These are phyloP conservation scores for Quercus parvula DNA, from an alignment of 306 rosid genomes.

Conservation along the genomic window DNA sequence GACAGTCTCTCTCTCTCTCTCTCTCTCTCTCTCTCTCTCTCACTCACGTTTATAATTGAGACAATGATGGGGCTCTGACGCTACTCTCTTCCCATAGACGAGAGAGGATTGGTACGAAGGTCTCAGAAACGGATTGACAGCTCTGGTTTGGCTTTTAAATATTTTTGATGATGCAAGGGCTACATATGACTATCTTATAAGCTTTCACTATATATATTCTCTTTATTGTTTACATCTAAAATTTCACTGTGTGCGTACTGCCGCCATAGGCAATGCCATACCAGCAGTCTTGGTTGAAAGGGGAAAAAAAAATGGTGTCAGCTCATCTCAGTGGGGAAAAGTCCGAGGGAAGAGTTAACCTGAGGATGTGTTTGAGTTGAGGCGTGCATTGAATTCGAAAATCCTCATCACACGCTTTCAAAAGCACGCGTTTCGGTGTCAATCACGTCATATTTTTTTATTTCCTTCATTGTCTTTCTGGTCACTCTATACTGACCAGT, in stretches of 20 bases:
- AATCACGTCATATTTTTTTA: conserved; percentile 43
- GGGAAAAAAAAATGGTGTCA: too few relatives aligned
- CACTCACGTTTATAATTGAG: conserved; percentile 62
- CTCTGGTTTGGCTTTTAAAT: conserved; percentile 20
- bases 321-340: conserved; percentile 23
- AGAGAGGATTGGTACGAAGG: conserved; percentile 47
- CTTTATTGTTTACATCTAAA: background rate
- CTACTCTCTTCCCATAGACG: conserved; percentile 11
- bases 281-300: too few relatives aligned
- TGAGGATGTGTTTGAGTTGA: background rate
- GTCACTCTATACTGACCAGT: conserved; percentile 13
- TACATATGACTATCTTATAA: background rate
- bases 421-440: conserved; percentile 47
- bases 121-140: conserved; percentile 33
- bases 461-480: background rate
- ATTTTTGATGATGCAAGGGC: background rate
- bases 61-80: conserved; percentile 72
- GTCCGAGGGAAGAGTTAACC: conserved; percentile 38
- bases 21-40: background rate
- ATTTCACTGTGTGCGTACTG: conserved; percentile 4
- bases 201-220: background rate
- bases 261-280: conserved; percentile 35
- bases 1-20: background rate
- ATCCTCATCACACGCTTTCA: conserved; percentile 66
- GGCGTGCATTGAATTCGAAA: conserved; percentile 30